These are phyloP conservation scores for Biscutella laevigata DNA, from an alignment of 441 rosid genomes.

Conservation along the genomic window DNA sequence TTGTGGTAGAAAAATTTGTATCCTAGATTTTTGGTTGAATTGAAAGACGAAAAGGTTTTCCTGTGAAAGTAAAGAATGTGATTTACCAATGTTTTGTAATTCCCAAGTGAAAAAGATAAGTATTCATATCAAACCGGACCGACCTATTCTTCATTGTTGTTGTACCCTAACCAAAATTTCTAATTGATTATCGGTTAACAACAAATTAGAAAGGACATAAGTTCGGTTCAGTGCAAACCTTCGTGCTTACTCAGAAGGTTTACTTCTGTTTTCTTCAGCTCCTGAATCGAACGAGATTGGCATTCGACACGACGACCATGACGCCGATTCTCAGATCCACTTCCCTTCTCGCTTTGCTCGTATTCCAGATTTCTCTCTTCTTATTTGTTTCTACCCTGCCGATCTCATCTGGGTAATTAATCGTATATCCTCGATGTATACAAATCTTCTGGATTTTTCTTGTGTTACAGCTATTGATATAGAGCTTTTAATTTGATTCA, in stretches of 20 bases:
- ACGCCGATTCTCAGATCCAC: slow-evolving; percentile 25
- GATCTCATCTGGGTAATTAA: slow-evolving; percentile 23
- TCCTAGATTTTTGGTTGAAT: slow-evolving; percentile 14
- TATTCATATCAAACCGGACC: too few relatives aligned
- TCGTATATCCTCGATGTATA: not conserved
- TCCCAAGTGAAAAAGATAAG: too few relatives aligned
- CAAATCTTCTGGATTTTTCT: not conserved
- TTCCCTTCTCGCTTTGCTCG: slow-evolving; percentile 8
- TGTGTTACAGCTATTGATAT: not conserved
- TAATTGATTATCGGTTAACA: not conserved
- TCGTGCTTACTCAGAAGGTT: not conserved
- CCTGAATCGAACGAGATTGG: not conserved
- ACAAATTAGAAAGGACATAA: too few relatives aligned
- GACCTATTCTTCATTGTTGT: too few relatives aligned
- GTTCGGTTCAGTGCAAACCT: not conserved
- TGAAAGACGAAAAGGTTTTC: not conserved
- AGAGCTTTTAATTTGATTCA: not conserved
- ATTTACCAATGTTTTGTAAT: slow-evolving; percentile 3
- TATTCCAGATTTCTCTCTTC: slow-evolving; percentile 13
- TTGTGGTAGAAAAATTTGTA: slow-evolving; percentile 8
- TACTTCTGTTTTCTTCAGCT: not conserved
- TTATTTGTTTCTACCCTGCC: slow-evolving; percentile 16
- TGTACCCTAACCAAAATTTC: too few relatives aligned
- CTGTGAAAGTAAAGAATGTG: slow-evolving; percentile 17
- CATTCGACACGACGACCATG: slow-evolving; percentile 27